Conservation (phyloP, 371 early-diverging fungal genomes). For the Dichotomocladium elegans region DNA sequence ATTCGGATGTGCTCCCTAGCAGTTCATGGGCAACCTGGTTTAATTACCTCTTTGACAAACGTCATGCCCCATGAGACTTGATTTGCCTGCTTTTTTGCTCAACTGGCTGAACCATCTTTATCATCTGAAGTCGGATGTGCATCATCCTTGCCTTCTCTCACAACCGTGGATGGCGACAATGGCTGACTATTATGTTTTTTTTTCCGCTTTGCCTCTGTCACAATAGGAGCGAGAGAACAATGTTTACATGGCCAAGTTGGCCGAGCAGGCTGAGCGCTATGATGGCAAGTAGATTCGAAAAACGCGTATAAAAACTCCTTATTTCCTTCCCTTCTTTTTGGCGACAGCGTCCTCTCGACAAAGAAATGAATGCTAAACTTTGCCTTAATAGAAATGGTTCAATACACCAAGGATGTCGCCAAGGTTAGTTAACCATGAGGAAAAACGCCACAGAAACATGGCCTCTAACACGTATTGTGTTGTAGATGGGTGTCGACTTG, state of each 20-base stretch:
- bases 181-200: neutral
- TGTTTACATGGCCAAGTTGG: constrained; percentile 94
- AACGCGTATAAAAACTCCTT: neutral
- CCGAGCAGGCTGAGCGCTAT: constrained; percentile 99
- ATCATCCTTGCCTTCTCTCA: neutral
- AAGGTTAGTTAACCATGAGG: constrained; percentile 37
- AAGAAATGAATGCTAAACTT: neutral
- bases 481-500: constrained; percentile 64
- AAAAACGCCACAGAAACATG: too few relatives aligned
- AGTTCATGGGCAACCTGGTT: neutral
- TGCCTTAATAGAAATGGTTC: constrained; percentile 83
- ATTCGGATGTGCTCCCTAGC: neutral
- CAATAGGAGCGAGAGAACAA: constrained; percentile 46
- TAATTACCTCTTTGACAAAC: too few relatives aligned
- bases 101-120: too few relatives aligned
- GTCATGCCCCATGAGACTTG: too few relatives aligned
- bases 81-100: too few relatives aligned
- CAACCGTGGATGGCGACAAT: neutral
- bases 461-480: neutral
- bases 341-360: neutral
- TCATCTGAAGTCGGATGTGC: too few relatives aligned
- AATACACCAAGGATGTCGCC: constrained; percentile 88
- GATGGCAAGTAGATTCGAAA: constrained; percentile 51
- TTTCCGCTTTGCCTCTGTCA: neutral
- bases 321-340: neutral